Evolutionary conservation across 1,139 yeast genomes (phyloP).

Genomic region (Candida sojae): DNA sequence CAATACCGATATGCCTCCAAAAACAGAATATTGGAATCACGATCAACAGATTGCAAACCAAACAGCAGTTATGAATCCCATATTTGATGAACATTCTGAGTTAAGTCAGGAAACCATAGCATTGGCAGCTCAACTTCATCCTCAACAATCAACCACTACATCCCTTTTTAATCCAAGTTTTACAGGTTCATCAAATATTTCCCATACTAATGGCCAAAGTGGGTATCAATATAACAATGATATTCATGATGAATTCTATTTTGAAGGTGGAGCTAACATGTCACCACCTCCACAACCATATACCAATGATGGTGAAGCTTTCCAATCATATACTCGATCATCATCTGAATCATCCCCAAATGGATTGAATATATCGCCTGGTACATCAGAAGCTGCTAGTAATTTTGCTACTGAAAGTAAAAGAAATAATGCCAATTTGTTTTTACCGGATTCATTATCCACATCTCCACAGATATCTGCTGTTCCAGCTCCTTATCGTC

Average conservation of each 20-base stretch:
- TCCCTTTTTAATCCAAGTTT: not conserved
- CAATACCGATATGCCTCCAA: constrained; percentile 8
- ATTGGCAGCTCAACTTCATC: constrained; percentile 10
- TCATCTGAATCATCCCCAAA: constrained; percentile 15
- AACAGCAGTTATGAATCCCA: not conserved
- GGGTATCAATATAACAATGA: constrained; percentile 4
- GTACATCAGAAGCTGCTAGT: constrained; percentile 14
- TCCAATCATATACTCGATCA: not conserved
- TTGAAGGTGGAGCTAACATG: constrained; percentile 5
- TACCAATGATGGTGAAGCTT: not conserved
- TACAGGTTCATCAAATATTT: not conserved
- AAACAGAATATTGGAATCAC: constrained; percentile 5
- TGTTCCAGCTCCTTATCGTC: not conserved
- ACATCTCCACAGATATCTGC: not conserved
- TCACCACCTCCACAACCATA: not conserved
- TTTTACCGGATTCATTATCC: not conserved
- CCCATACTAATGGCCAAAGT: not conserved
- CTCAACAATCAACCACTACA: not conserved
- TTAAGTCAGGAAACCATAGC: constrained; percentile 15
- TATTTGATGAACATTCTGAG: constrained; percentile 12
- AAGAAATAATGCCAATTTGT: not conserved
- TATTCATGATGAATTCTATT: constrained; percentile 3
- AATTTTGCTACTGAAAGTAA: constrained; percentile 5
- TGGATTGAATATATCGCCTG: constrained; percentile 11
- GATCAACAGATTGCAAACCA: not conserved